Conservation (phyloP, 225 moss, liverwort and hornwort species). For the Physcomitrellopsis africana region DNA sequence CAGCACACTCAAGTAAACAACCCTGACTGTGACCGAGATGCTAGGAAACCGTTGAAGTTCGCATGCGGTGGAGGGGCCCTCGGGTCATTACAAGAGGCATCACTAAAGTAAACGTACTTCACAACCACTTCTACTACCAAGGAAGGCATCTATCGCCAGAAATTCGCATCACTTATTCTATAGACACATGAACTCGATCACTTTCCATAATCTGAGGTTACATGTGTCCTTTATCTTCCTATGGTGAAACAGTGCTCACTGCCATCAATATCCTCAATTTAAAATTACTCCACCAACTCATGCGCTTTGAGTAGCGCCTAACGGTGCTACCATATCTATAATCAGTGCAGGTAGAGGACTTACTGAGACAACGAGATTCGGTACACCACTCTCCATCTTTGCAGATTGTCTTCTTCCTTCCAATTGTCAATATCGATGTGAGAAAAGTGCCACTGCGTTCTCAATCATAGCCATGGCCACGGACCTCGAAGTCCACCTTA, state of each 20-base stretch:
- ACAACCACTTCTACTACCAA: not conserved
- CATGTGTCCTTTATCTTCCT: constrained; percentile 26
- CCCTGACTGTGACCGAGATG: not conserved
- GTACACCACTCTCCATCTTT: constrained; percentile 57
- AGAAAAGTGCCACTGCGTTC: constrained; percentile 8
- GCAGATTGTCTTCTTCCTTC: constrained; percentile 21
- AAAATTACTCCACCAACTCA: constrained; percentile 16
- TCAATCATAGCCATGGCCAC: constrained; percentile 30
- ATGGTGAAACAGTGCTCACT: constrained; percentile 10
- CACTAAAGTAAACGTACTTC: not conserved
- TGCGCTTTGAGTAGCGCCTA: not conserved
- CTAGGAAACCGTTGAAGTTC: no score
- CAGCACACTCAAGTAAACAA: not conserved
- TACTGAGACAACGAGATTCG: constrained; percentile 40
- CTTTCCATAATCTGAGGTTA: constrained; percentile 1
- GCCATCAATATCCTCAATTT: not conserved
- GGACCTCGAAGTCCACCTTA: constrained; percentile 26
- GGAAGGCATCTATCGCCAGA: not conserved
- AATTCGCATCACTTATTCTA: constrained; percentile 12
- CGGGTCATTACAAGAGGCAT: not conserved
- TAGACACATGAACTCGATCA: constrained; percentile 21
- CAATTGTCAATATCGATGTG: constrained; percentile 17
- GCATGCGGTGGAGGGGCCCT: no score
- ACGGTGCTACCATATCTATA: not conserved
- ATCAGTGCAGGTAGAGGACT: constrained; percentile 25